Evolutionary conservation across 805 yeast genomes (phyloP), one percentile per base, ranked within the genome.

Genomic region (Jamesozyma spencerorum): DNA sequence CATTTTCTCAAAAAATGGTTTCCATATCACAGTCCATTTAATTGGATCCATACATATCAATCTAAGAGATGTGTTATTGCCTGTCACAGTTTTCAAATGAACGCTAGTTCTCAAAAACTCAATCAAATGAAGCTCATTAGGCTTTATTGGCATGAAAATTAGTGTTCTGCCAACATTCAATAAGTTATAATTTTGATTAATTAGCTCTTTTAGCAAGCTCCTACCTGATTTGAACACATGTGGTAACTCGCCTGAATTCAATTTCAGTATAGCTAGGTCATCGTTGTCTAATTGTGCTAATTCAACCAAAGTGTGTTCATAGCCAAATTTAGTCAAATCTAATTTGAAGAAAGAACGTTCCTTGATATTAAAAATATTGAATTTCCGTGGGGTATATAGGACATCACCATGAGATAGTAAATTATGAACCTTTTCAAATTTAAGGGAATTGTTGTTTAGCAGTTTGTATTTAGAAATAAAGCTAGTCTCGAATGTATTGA

Each of bases 21-120:
- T 51, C 63, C 63, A 58, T 31, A 48, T 41, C 2, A 42, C 38
- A 22, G 53, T 47, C 63, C 63, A 60, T 33, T 48, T 48, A 3
- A 52, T 20, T 8, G 51, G 33, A 41, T 53, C 56, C 8, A 49
- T 38, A 11, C 58, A 53, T 7, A 42, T 45, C 11, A 60, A 29
- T 15, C 42, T 38, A 19, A 60, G 34, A 12, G 19, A 17, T 1
- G 51, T 41, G 14, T 46, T 43, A 38, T 55, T 58, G 1, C 57
- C 61, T 2, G 55, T 49, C 10, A 38, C 34, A 4, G 56, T 49
- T 20, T 40, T 41, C 17, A 60, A 42, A 27, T 43, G 46, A 8
- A 52, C 32, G 4, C 54, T 47, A 12, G 37, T 31, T 1, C 37
- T 36, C 1, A 43, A 19, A 19, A 34, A 32, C 5, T 42, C 40